Base-by-base conservation (phyloP, 768 basidiomycete genomes). In the Termitomyces sp. region DNA sequence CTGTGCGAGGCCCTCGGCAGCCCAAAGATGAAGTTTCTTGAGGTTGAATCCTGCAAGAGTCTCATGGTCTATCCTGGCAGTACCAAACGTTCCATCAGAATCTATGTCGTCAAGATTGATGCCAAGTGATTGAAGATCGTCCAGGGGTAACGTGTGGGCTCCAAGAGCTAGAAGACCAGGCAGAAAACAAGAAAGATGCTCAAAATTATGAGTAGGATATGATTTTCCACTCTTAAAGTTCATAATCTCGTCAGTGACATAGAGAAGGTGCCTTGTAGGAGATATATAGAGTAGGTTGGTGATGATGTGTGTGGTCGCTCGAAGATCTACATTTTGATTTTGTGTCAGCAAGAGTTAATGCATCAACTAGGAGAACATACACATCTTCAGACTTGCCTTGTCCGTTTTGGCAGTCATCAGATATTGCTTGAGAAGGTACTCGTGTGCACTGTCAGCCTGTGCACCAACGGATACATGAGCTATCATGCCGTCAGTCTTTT, bases 141-240 rank as follows among this genome's bases (percentile, higher is more conserved):
- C 78, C 55, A 87, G 74, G 31, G 83, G 83, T 53, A 91, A 79
- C 11, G 81, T 81, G 63, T 87, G 81, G 5, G 75, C 87, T 31
- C 91, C 90, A 3, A 92, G 78, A 5, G 90, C 88, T 53, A 92
- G 77, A 15, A 91, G 74, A 15, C 91, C 90, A 0, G 89, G 89
- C 52, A 90, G 78, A 75, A 91, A 92, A 72, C 90, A 91, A 11
- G 89, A 85, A 32, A 92, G 74, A 67, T 92, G 90, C 63, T 92
- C 90, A 57, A 91, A 84, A 25, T 70, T 67, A 65, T 87, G 83
- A 10, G 79, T 75, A 29, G 82, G 77, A 15, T 66, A 62, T 32
- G 70, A 73, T 10, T 65, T 65, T 36, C 73, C 68, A 46, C 66
- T 65, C 4, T 69, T 72, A 11, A 17, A 14, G 48, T 74, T 63